Evolutionary conservation across 2,329 filamentous ascomycete genomes (phyloP).

Genomic region (Colletotrichum tanaceti): DNA sequence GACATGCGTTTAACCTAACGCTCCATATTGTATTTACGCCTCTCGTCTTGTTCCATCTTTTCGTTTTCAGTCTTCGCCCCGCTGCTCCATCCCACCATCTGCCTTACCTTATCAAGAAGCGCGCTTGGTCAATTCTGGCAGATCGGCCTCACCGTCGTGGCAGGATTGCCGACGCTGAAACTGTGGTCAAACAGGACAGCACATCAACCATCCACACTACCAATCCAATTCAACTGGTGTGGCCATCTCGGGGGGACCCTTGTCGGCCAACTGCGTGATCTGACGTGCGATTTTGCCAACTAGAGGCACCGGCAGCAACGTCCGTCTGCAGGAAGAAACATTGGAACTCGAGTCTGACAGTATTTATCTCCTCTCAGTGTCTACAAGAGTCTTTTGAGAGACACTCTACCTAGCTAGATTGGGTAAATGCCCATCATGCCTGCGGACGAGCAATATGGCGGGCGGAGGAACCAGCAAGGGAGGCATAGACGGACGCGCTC

Average conservation of each 20-base stretch:
- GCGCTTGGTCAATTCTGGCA: slow-evolving; percentile 2
- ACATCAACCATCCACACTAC: neutral
- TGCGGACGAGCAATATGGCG: neutral
- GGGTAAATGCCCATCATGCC: neutral
- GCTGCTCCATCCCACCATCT: too few species aligned
- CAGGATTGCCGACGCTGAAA: slow-evolving; percentile 32
- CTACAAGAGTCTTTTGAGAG: neutral
- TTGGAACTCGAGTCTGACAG: neutral
- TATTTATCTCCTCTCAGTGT: neutral
- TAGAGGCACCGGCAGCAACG: neutral
- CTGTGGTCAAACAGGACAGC: slow-evolving; percentile 34
- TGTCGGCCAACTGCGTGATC: neutral
- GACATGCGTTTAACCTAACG: neutral
- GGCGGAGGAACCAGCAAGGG: slow-evolving; percentile 3
- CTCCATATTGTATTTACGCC: neutral
- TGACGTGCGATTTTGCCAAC: neutral
- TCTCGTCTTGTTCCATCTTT: neutral
- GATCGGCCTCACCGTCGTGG: slow-evolving; percentile 27
- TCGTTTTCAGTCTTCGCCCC: neutral
- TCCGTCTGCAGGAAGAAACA: neutral
- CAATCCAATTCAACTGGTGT: neutral
- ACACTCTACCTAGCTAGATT: neutral
- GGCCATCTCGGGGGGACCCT: slow-evolving; percentile 1
- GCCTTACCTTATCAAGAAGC: neutral
- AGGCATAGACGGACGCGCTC: neutral